phyloP scores from a whole-genome alignment of 139 green algal genomes.

The Picochlorum sp. region DNA sequence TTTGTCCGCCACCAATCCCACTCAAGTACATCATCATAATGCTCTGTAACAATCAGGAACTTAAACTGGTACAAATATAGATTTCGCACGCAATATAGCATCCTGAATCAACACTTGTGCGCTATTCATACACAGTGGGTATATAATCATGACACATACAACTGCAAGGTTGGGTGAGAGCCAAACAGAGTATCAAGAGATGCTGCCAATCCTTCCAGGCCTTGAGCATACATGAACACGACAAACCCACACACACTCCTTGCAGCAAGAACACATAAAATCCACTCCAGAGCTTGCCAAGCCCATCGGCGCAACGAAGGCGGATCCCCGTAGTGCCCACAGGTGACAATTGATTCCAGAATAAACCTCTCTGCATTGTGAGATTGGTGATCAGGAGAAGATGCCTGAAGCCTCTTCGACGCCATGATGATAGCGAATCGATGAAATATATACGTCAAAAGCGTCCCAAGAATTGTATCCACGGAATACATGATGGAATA shows the following conservation, averaged over 20 bases:
- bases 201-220: not conserved
- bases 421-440: constrained; percentile 12
- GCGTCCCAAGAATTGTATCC: constrained; percentile 46
- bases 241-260: constrained; percentile 25
- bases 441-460: constrained; percentile 40
- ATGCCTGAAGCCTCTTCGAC: not conserved
- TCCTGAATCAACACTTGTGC: constrained; percentile 29
- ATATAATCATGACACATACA: constrained; percentile 51
- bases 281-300: constrained; percentile 45
- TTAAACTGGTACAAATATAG: not conserved
- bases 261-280: constrained; percentile 24
- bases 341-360: constrained; percentile 3
- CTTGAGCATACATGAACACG: constrained; percentile 11
- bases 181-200: constrained; percentile 36
- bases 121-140: constrained; percentile 50
- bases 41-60: not conserved
- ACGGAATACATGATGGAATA: constrained; percentile 42
- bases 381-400: not conserved
- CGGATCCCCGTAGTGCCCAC: constrained; percentile 47
- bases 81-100: not conserved
- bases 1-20: constrained; percentile 73
- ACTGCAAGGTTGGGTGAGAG: constrained; percentile 30
- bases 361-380: not conserved
- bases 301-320: constrained; percentile 21
- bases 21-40: constrained; percentile 1